Evolutionary conservation across 75 land plant genomes (phyloP).

Genomic region (Larix kaempferi): DNA sequence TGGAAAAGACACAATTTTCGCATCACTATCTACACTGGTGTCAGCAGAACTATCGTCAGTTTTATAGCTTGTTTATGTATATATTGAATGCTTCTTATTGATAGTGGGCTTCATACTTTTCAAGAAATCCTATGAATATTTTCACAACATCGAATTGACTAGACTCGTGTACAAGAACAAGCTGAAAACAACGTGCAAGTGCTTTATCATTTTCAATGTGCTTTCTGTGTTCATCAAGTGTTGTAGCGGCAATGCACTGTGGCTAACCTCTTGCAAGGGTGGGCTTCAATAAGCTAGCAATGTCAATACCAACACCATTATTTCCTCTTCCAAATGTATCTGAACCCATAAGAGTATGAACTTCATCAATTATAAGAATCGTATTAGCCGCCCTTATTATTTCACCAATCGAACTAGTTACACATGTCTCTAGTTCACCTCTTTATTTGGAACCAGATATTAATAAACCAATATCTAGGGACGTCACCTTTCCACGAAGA

Average conservation of each 20-base stretch:
- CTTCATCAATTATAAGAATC: conserved; percentile 81
- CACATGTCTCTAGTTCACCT: too few relatives aligned
- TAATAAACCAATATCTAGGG: conserved; percentile 80
- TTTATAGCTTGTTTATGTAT: too few relatives aligned
- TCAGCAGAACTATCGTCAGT: too few relatives aligned
- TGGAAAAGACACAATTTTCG: too few relatives aligned
- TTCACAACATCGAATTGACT: too few relatives aligned
- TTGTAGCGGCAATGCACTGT: conserved; percentile 93
- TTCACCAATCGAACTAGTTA: too few relatives aligned
- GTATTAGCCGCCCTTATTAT: conserved; percentile 44
- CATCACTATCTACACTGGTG: too few relatives aligned
- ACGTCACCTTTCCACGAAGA: conserved; percentile 69
- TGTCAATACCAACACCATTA: conserved; percentile 69
- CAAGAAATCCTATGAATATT: too few relatives aligned
- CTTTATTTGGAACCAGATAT: conserved; percentile 42
- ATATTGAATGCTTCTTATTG: too few relatives aligned
- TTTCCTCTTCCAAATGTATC: conserved; percentile 70
- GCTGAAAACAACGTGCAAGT: too few relatives aligned
- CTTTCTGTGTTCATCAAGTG: conserved; percentile 67
- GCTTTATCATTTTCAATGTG: conserved; percentile 10
- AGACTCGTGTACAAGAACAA: too few relatives aligned
- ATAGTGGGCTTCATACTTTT: too few relatives aligned
- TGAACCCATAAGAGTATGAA: conserved; percentile 73
- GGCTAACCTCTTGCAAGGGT: conserved; percentile 74
- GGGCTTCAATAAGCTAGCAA: conserved; percentile 75